Evolutionary conservation across 2,329 filamentous ascomycete species (phyloP), one percentile per base, ranked within the genome.

Genomic region (Colletotrichum sidae): DNA sequence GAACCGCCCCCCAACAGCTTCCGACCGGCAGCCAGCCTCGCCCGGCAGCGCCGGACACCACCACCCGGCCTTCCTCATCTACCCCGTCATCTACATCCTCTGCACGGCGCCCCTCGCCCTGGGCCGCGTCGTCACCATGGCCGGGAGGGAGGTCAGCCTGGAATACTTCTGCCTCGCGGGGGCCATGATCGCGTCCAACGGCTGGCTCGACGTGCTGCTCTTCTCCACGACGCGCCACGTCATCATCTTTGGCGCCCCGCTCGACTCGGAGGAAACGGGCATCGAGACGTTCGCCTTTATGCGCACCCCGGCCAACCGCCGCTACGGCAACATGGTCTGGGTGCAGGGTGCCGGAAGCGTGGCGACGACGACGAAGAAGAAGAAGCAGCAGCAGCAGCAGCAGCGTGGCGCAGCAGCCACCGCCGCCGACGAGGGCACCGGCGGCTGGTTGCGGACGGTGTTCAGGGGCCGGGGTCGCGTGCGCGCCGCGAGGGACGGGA

Each of bases 71-170:
- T 84, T 89, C 68, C 86, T 89, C 35, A 78, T 88, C 5, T 90
- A 90, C 68, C 88, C 88, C 0, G 69, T 88, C 60, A 85, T 89
- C 68, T 90, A 90, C 71, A 81, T 89, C 34, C 68, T 89, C 25
- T 87, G 87, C 73, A 90, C 87, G 0, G 78, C 88, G 0, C 88
- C 88, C 0, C 77, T 90, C 2, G 87, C 86, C 8, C 79, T 85
- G 0, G 85, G 86, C 17, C 83, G 88, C 63, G 86, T 90, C 73
- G 82, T 82, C 50, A 80, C 81, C 49, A 87, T 90, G 81, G 79
- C 83, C 0, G 83, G 84, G 2, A 72, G 76, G 33, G 38, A 75
- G 0, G 78, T 86, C 12, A 79, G 83, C 0, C 73, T 83, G 1
- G 70, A 71, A 1, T 87, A 84, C 71, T 86, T 85, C 72, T 81